Base-by-base conservation (phyloP, 306 rosid genomes). In the Corylus americana region DNA sequence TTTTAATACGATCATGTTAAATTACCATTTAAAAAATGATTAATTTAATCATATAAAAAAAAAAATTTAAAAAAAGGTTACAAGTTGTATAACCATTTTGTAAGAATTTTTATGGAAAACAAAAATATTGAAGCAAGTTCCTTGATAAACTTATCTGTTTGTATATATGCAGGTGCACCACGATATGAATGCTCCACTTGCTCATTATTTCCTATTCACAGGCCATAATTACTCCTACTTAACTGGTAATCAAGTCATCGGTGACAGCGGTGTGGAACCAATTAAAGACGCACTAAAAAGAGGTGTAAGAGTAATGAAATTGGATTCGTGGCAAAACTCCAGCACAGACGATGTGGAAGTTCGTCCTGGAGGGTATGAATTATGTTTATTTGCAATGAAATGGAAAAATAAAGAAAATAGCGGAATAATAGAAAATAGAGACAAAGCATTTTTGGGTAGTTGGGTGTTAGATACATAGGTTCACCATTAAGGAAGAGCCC, bases 181-280 rank as follows among this genome's bases (percentile, higher is more conserved):
- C 25, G 25, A 95, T 83, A 95, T 95, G 99, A 77, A 8, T 35
- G 78, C 81, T 31, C 99, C 99, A 18, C 82, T 95, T 85, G 86
- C 98, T 45, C 99, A 95, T 84, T 95, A 95, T 81, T 95, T 87
- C 80, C 47, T 95, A 18, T 93, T 76, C 81, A 93, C 99, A 8
- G 93, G 99, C 73, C 99, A 95, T 80, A 95, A 22, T 22, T 22
- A 95, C 86, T 90, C 98, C 76, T 95, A 95, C 91, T 80, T 95
- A 77, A 95, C 93, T 29, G 98, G 99, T 68, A 95, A 93, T 75
- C 99, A 95, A 82, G 4, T 93, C 27, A 90, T 81, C 85, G 91
- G 99, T 77, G 79, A 82, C 17, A 83, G 94, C 74, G 93, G 96
- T 11, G 81, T 55, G 22, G 7, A 11, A 1, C 94, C 97, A 3